Base-by-base conservation (phyloP, 2,329 filamentous ascomycete species). In the Byssothecium circinans region DNA sequence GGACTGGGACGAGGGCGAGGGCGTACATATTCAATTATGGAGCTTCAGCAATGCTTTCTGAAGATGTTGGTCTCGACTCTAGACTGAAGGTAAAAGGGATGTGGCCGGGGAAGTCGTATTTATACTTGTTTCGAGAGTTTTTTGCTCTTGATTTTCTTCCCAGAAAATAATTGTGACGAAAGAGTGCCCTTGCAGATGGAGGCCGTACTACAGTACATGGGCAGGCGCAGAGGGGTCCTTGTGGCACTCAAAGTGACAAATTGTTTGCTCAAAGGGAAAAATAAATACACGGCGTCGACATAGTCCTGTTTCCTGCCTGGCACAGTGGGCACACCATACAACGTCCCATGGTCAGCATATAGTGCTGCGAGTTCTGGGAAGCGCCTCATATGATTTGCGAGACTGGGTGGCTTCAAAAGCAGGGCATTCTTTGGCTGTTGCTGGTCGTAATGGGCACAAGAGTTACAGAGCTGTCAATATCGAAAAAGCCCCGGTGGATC, bases 11-110 rank as follows among this genome's bases (percentile, higher is more conserved):
- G 15, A 70, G 43, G 35, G 49, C 7, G 14, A 57, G 22, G 33
- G 41, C 23, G 37, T 42, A 64, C 67, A 70, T 70, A 1, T 35
- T 64, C 51, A 30, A 17, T 41, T n/a, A 17, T 32, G n/a, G n/a
- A n/a, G n/a, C n/a, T n/a, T n/a, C n/a, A n/a, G n/a, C 4, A 22
- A 6, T 33, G 7, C 10, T 33, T 12, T n/a, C 35, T 14, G 8
- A 29, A 15, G 25, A 32, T 32, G 8, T 19, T 32, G 8, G 27
- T 11, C 23, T 22, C 29, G 29, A 35, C n/a, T 25, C 6, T 7
- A 27, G 32, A 44, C 33, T 11, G 27, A 42, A 32, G 25, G 14
- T 37, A 15, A 7, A 3, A 25, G n/a, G 22, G 17, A 34, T 19
- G 14, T 19, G 6, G 41, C 7, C 11, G 12, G 19, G 30, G 15